A percentile compares a stretch with the other conserved stretches of the same genome.
These are phyloP conservation scores for Mycena venus DNA, from an alignment of 768 basidiomycete species.

Conservation along the genomic window DNA sequence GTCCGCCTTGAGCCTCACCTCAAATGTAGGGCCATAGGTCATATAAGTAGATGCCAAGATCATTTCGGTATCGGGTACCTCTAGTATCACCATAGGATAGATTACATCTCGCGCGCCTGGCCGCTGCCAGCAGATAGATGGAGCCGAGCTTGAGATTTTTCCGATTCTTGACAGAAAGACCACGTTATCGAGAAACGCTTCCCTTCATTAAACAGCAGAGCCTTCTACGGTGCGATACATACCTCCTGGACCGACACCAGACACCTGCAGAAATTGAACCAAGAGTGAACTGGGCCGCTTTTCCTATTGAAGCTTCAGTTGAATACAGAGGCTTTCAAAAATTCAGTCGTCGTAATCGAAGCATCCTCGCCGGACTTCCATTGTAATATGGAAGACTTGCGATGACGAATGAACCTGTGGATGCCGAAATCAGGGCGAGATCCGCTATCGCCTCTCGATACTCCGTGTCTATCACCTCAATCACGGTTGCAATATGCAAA, in stretches of 20 bases:
- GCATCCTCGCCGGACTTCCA: not conserved
- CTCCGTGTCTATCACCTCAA: not conserved
- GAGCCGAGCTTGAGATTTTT: not conserved
- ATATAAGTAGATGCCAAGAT: not conserved
- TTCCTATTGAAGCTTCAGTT: not conserved
- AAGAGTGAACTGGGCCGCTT: constrained; percentile 9
- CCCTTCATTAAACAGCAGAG: not conserved
- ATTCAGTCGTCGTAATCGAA: not conserved
- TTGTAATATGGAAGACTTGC: constrained; percentile 11
- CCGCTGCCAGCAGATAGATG: constrained; percentile 13
- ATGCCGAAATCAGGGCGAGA: not conserved
- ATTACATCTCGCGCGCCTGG: not conserved
- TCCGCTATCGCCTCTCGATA: constrained; percentile 10
- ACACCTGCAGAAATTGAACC: constrained; percentile 21
- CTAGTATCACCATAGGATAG: not conserved
- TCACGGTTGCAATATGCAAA: not conserved
- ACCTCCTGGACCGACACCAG: not conserved
- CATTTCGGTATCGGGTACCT: not conserved
- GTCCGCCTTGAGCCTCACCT: not conserved
- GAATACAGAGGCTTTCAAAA: no score
- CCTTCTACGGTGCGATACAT: not conserved
- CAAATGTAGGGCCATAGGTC: not conserved
- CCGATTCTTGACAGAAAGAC: not conserved
- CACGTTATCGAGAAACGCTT: constrained; percentile 8
- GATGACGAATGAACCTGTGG: constrained; percentile 2